phyloP scores from a whole-genome alignment of 2,329 filamentous ascomycete genomes.

The Diaporthe humulicola region DNA sequence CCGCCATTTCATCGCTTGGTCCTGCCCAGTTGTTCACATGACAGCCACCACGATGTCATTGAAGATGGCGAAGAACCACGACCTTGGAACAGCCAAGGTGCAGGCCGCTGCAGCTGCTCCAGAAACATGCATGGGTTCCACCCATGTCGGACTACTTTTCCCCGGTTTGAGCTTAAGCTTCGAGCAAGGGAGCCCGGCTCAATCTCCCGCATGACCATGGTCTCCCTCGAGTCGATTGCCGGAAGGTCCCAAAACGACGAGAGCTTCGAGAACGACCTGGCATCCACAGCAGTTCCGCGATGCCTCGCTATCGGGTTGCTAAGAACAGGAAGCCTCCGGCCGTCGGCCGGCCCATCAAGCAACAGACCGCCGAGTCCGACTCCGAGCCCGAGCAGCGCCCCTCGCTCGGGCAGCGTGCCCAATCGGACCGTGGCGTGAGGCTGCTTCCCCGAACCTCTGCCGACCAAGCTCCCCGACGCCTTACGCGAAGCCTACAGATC shows the following conservation, averaged over 20 bases:
- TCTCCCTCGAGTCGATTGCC: background rate
- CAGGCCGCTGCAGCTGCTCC: background rate
- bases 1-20: background rate
- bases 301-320: background rate
- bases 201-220: background rate
- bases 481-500: slow-evolving; percentile 44
- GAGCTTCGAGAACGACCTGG: background rate
- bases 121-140: background rate
- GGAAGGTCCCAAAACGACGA: background rate
- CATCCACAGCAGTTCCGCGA: background rate
- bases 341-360: background rate
- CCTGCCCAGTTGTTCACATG: no score
- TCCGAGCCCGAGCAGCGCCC: background rate
- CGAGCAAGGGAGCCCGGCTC: background rate
- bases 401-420: background rate
- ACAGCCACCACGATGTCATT: background rate
- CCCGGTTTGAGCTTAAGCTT: slow-evolving; percentile 12
- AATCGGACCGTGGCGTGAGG: background rate
- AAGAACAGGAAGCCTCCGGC: background rate
- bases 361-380: background rate
- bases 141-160: background rate
- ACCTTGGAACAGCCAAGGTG: background rate
- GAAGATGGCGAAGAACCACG: background rate
- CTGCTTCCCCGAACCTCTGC: slow-evolving; percentile 17
- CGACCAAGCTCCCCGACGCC: background rate